Percentiles rank a stretch among this genome's conserved stretches.
These are phyloP conservation scores for Globisporangium rhizosaccharum DNA, from an alignment of 352 stramenopile species.

Conservation along the genomic window DNA sequence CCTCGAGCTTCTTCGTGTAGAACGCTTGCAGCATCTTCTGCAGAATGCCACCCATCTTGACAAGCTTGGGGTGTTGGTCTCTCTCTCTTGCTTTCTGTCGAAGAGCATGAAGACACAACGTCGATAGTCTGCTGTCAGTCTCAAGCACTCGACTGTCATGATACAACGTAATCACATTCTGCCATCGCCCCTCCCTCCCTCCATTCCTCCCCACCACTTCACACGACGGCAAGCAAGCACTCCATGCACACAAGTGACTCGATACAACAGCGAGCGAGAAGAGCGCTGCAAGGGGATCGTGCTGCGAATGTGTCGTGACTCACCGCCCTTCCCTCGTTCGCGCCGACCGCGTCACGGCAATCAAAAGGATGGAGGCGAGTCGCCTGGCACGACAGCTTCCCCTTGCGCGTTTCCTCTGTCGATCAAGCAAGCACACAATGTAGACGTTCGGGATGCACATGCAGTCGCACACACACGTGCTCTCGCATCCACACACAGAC, in stretches of 20 bases:
- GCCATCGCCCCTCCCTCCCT: no score
- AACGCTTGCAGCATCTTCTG: constrained; percentile 94
- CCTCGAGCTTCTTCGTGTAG: constrained; percentile 96
- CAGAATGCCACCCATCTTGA: constrained; percentile 89
- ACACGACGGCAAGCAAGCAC: no score
- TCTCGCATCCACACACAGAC: not conserved
- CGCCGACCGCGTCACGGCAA: not conserved
- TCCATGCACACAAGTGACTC: no score
- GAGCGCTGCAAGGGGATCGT: no score
- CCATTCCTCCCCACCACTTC: no score
- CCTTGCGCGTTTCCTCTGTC: no score
- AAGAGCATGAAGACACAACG: not conserved
- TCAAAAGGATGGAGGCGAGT: no score
- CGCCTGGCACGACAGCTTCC: no score
- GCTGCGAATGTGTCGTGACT: not conserved
- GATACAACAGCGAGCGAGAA: no score
- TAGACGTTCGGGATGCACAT: not conserved
- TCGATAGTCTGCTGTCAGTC: not conserved
- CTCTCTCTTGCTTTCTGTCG: not conserved
- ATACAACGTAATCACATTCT: not conserved
- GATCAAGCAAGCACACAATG: no score
- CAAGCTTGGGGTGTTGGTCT: not conserved
- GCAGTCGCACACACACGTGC: not conserved
- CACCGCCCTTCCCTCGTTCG: not conserved
- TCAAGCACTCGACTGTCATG: not conserved